Evolutionary conservation across 2,329 filamentous ascomycete genomes (phyloP), one percentile per base, ranked within the genome.

Genomic region (Sarocladium strictum): DNA sequence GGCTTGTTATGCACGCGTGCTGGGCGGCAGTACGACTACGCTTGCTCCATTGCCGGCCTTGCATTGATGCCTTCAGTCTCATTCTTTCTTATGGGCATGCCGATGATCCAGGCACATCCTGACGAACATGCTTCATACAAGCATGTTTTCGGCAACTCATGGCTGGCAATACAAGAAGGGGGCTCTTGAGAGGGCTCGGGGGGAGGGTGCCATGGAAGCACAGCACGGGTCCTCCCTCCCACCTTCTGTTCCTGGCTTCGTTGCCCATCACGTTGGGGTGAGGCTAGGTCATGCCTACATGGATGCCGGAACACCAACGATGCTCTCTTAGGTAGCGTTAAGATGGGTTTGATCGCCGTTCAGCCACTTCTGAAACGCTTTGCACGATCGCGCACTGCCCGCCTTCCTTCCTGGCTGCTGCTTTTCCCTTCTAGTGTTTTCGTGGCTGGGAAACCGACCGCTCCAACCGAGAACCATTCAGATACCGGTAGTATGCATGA

Each of bases 311-410:
- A 17, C 21, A 24, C 9, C 5, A 10, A 43, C 23, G 15, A 24
- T 23, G 19, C 21, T 29, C n/a, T 29, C n/a, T 14, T 17, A 17
- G 40, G 24, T 27, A 27, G 24, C 43, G 10, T 15, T 21, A 15
- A 33, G 24, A 51, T 51, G 27, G 47, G 47, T 51, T 51, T 51
- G 47, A 51, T 51, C 47, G 27, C 35, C 47, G 29, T 35, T 35
- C n/a, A 24, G 35, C 27, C 11, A n/a, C 11, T 6, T 23, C 47
- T 51, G 47, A 51, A 51, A 51, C 47, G 23, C 47, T 33, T 14
- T 35, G n/a, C 27, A 12, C 27, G 47, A 51, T 51, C 29, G n/a
- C 47, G 47, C 47, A 23, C 41, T 23, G 41, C 15, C 11, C 24
- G 1, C 15, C 29, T 45, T 27, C 26, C 32, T 26, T 12, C 45